phyloP scores from a whole-genome alignment of 2,329 filamentous ascomycete species.

The Onygenales sp. region DNA sequence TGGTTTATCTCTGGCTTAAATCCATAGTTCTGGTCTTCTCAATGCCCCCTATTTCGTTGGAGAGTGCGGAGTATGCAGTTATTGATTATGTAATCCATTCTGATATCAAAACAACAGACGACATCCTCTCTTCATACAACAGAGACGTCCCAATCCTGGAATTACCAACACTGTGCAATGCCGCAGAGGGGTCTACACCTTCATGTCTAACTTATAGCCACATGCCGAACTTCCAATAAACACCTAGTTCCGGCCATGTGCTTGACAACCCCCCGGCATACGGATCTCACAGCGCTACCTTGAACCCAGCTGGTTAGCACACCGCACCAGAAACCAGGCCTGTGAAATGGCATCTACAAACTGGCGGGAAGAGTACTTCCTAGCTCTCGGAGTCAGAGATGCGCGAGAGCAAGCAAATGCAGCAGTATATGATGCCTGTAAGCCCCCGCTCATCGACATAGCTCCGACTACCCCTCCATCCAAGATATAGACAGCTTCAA shows the following conservation, averaged over 20 bases:
- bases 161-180: too few relatives aligned
- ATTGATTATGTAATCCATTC: too few relatives aligned
- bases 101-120: too few relatives aligned
- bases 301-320: slow-evolving; percentile 2
- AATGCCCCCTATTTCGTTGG: too few relatives aligned
- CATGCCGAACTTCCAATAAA: background rate
- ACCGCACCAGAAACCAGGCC: background rate
- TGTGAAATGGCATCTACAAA: slow-evolving; percentile 42
- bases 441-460: slow-evolving; percentile 3
- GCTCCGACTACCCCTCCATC: background rate
- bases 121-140: too few relatives aligned
- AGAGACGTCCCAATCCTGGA: too few relatives aligned
- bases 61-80: too few relatives aligned
- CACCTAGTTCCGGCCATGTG: background rate
- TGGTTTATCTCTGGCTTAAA: too few relatives aligned
- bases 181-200: too few relatives aligned
- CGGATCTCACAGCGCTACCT: slow-evolving; percentile 1
- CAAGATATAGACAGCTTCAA: background rate
- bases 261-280: background rate
- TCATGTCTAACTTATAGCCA: too few relatives aligned
- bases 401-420: slow-evolving; percentile 56
- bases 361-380: slow-evolving; percentile 76
- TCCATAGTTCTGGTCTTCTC: too few relatives aligned
- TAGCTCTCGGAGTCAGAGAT: slow-evolving; percentile 62
- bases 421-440: slow-evolving; percentile 72